phyloP scores from a whole-genome alignment of 1,284 basidiomycete genomes.

The Rhizopogon hawkerae region DNA sequence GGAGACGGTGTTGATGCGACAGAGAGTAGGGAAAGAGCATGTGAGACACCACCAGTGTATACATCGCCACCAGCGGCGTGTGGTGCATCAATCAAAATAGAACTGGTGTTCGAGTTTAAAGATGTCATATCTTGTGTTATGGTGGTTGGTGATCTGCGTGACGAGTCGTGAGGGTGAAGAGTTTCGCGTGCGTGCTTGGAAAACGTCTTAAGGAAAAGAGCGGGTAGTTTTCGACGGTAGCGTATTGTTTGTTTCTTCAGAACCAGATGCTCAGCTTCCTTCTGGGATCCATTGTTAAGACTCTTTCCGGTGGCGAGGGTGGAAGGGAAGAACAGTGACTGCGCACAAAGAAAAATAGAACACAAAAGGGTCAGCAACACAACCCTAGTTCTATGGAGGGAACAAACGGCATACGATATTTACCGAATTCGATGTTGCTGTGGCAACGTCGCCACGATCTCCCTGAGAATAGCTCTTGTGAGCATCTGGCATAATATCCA shows the following conservation, averaged over 20 bases:
- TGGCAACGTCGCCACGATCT: constrained; percentile 16
- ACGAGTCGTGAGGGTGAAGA: constrained; percentile 7
- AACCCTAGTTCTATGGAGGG: constrained; percentile 12
- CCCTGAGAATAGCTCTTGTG: constrained; percentile 1
- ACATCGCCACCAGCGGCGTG: constrained; percentile 16
- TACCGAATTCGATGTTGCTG: constrained; percentile 29
- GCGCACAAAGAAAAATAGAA: constrained; percentile 5
- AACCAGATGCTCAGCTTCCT: constrained; percentile 12
- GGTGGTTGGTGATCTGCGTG: constrained; percentile 2
- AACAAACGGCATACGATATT: constrained; percentile 16
- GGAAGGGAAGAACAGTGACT: constrained; percentile 16
- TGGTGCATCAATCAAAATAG: constrained; percentile 18
- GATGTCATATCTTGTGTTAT: constrained; percentile 13
- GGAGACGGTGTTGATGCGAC: constrained; percentile 17
- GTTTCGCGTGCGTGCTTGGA: constrained; percentile 13
- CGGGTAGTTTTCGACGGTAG: constrained; percentile 14
- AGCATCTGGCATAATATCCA: constrained; percentile 18
- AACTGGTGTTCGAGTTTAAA: constrained; percentile 9
- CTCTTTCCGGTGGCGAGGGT: constrained; percentile 11
- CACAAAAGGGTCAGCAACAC: constrained; percentile 14
- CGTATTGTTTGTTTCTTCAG: constrained; percentile 11
- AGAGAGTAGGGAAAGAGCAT: constrained; percentile 16
- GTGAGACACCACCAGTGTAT: constrained; percentile 11
- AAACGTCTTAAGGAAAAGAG: constrained; percentile 16
- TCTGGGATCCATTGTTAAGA: constrained; percentile 4